A percentile compares a stretch with the other conserved stretches of the same genome.
Conservation (phyloP, 768 basidiomycete species). For the Boletus speciosus region DNA sequence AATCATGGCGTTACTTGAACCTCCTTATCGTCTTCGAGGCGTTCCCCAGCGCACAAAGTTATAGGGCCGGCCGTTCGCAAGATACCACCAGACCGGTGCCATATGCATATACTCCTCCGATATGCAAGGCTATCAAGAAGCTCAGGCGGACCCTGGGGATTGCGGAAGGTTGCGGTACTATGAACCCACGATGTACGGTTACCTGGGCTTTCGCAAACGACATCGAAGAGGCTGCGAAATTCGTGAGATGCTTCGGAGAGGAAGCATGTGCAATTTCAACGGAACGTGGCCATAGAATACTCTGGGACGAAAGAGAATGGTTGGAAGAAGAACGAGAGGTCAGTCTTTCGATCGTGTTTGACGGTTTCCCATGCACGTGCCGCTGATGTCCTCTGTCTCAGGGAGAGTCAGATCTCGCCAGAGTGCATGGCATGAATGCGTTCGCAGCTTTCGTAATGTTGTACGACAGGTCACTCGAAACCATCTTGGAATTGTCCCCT, state of each 20-base stretch:
- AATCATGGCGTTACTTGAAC: constrained; percentile 61
- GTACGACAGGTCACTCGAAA: constrained; percentile 48
- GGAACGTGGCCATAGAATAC: constrained; percentile 33
- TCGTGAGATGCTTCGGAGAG: constrained; percentile 57
- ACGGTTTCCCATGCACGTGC: constrained; percentile 10
- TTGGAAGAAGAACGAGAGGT: constrained; percentile 56
- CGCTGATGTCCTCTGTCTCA: constrained; percentile 26
- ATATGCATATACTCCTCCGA: constrained; percentile 60
- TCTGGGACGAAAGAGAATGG: constrained; percentile 67
- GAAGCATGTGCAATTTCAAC: constrained; percentile 44
- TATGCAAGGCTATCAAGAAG: constrained; percentile 67
- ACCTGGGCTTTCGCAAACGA: constrained; percentile 61
- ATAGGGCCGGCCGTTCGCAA: constrained; percentile 14
- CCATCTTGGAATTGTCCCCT: constrained; percentile 50
- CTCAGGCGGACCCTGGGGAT: constrained; percentile 62
- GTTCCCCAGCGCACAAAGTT: constrained; percentile 48
- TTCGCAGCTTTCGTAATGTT: constrained; percentile 68
- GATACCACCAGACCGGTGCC: constrained; percentile 5
- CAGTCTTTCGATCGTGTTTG: constrained; percentile 11
- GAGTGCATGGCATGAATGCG: constrained; percentile 60
- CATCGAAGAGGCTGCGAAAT: constrained; percentile 54
- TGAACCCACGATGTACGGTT: constrained; percentile 41
- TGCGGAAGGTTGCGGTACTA: constrained; percentile 55
- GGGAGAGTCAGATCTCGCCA: constrained; percentile 60
- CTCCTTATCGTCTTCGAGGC: constrained; percentile 66